Evolutionary conservation across 1,284 basidiomycete species (phyloP), one percentile per base, ranked within the genome.

Genomic region (Pulveroboletus sp.): DNA sequence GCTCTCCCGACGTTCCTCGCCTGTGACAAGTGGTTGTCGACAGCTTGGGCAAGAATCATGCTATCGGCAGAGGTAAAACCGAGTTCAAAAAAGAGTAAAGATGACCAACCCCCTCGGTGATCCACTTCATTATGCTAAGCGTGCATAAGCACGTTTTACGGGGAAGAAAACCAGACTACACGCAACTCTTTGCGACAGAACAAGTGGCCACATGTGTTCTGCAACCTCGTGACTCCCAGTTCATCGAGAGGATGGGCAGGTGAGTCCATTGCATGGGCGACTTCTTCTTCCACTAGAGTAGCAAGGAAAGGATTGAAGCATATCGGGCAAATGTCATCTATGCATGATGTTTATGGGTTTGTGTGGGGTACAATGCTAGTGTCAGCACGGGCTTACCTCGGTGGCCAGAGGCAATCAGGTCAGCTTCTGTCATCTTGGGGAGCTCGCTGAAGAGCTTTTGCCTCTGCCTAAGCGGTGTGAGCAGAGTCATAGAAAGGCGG

Each of bases 111-210:
- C 80, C 81, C 48, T 81, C 80, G 29, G 64, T 70, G 35, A 88
- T 80, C 86, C 87, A 89, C 61, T 81, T 83, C 14, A 77, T 74
- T 49, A 89, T 85, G 67, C 87, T 89, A 43, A 44, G 22, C 20
- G 17, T 49, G 35, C 6, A 31, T 72, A 15, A 66, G 60, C 36
- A 54, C 24, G 47, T 33, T 55, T 48, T 50, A 58, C 53, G n/a
- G 39, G 40, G 17, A 36, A 47, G 44, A 42, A 20, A 42, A 56
- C 26, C 7, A 39, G 51, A 54, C 5, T 10, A 52, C 18, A 66
- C 69, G 63, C 62, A 71, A 90, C 89, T 91, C 89, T 74, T 82
- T 83, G 61, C 86, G 80, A 68, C 89, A 91, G 65, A 91, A 91
- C 20, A 87, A 62, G 67, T 91, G 89, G 8, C 83, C 82, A 63